Base-by-base conservation (phyloP, 768 basidiomycete species). In the Melanogaster broomeanus region DNA sequence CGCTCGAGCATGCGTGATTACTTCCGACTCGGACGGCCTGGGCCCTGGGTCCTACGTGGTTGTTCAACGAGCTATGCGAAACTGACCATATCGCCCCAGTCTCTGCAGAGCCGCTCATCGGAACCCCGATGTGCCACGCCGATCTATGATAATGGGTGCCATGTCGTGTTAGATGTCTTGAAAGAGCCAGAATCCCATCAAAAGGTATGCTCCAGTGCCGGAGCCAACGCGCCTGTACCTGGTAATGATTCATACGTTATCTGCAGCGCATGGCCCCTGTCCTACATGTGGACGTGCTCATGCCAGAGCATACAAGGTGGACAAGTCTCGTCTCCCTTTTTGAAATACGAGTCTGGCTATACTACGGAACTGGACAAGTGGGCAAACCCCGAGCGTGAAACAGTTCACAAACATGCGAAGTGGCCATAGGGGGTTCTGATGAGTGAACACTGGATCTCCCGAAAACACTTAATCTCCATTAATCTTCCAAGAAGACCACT, bases 291-390 rank as follows among this genome's bases (percentile, higher is more conserved):
- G 27, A 13, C 13, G 73, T 70, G 6, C 63, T 81, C 40, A 71
- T 77, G 1, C 80, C 78, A 0, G 81, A 4, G 52, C 75, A 7
- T 81, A 78, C 75, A 70, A 71, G 50, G 80, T 80, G 6, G 81
- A 82, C 52, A 57, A 68, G 4, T 79, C 70, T 52, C n/a, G n/a
- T n/a, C n/a, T 52, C 79, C 79, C 81, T 2, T 64, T 77, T 64
- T 82, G 15, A 65, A 67, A 71, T 76, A 52, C 11, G 69, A 52
- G 16, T 53, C 55, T 11, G 19, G 48, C 24, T 51, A 45, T 34
- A 48, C 24, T 8, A 40, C 33, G 2, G 77, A 80, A 49, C 69
- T 86, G 5, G 72, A 74, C 47, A 68, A 72, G 1, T 81, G 79
- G 16, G 81, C 84, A 51, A 52, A 57, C 1, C 77, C 80, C 43